Evolutionary conservation across 179 eudicot species (phyloP), one percentile per base, ranked within the genome.

Genomic region (Spinacia oleracea): DNA sequence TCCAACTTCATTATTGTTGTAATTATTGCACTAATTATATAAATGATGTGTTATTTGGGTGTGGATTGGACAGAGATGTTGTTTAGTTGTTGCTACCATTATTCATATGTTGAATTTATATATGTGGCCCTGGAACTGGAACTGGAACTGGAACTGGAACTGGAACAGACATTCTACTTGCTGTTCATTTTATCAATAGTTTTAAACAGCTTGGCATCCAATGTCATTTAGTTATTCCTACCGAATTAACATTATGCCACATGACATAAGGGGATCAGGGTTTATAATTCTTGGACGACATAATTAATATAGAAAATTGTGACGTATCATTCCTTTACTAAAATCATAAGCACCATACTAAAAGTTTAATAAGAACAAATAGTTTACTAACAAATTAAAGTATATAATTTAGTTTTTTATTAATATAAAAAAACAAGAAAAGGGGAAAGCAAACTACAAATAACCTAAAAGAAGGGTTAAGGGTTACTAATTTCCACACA

Each of bases 401-500:
- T 45, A 73, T 38, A 72, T 15, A 48, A 48, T 48, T 45, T 60
- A 73, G 35, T 35, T 68, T 74, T 14, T 78, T 78, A n/a, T n/a
- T 75, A 70, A 32, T 35, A 40, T 27, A 8, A 23, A 7, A 51
- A 5, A 25, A 38, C 45, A 34, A 15, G 40, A 6, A 53, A 12
- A 10, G 20, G 20, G 11, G 7, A 55, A 56, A 29, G 15, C 25
- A n/a, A 10, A 9, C n/a, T n/a, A 27, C 66, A 64, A 38, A 38
- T 0, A 38, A 60, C 59, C 1, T n/a, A n/a, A n/a, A n/a, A n/a
- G n/a, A n/a, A n/a, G n/a, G n/a, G n/a, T n/a, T n/a, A n/a, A 65
- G 62, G 15, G 9, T 14, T 55, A n/a, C 70, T 72, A 83, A 67
- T 86, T 84, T 18, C 86, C 88, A 87, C 98, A 94, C 38, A 90